Evolutionary conservation across 352 stramenopile genomes (phyloP).

Genomic region (Pythium folliculosum): DNA sequence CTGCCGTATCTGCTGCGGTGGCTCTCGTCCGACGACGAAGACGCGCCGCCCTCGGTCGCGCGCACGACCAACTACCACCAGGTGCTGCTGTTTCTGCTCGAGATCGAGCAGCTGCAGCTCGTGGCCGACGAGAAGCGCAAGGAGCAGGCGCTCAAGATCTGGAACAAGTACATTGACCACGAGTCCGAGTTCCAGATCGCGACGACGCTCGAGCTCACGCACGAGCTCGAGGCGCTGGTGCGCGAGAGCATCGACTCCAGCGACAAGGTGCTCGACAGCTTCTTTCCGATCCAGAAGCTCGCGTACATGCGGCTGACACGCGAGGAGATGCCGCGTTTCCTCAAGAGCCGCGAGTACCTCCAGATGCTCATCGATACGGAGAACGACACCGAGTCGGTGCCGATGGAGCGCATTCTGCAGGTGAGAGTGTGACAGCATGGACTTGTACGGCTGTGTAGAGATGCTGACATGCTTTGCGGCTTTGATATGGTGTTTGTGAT

Average conservation of each 20-base stretch:
- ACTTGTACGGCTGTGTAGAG: neutral
- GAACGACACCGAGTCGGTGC: conserved; percentile 70
- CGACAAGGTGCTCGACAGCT: conserved; percentile 62
- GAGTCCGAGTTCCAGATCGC: conserved; percentile 84
- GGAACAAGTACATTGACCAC: conserved; percentile 85
- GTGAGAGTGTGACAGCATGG: conserved; percentile 22
- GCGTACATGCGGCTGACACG: conserved; percentile 81
- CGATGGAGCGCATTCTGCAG: conserved; percentile 78
- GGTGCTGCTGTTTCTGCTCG: conserved; percentile 83
- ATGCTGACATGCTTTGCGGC: neutral
- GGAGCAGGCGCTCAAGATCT: conserved; percentile 84
- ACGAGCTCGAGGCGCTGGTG: conserved; percentile 76
- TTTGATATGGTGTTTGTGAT: neutral
- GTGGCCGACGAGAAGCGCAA: conserved; percentile 61
- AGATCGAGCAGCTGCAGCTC: conserved; percentile 80
- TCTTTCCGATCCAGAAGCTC: conserved; percentile 86
- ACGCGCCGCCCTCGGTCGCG: conserved; percentile 18
- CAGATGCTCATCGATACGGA: conserved; percentile 85
- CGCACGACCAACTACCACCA: conserved; percentile 68
- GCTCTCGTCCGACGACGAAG: conserved; percentile 57
- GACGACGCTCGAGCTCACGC: conserved; percentile 74
- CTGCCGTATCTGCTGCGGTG: conserved; percentile 79
- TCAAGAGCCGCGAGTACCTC: conserved; percentile 85
- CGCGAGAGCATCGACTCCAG: conserved; percentile 58
- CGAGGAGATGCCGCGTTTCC: conserved; percentile 81